Base-by-base conservation (phyloP, 352 stramenopile species). In the Elongisporangium undulatum region DNA sequence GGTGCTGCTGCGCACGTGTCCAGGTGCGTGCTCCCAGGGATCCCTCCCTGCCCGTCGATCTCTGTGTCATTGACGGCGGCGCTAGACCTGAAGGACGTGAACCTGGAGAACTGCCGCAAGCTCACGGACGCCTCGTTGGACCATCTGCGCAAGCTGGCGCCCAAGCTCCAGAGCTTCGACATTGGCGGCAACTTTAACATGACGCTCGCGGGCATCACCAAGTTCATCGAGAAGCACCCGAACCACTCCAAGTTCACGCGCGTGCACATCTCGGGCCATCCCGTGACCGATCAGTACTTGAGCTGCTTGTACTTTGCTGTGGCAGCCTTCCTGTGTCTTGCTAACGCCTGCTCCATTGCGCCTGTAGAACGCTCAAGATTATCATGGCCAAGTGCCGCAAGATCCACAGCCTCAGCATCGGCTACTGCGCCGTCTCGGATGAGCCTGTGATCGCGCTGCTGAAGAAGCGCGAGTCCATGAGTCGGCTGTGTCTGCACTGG, bases 301-400 rank as follows among this genome's bases (percentile, higher is more conserved):
- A 3, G 24, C 17, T 48, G 3, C 48, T 38, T 22, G 2, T 56
- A 10, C 10, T 21, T 2, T 21, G 19, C 22, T 29, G 9, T 58
- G 48, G 29, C 23, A 12, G 16, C 9, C 21, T 7, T 3, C 26
- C 24, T 34, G 29, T 56, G 7, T 45, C 22, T 17, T 17, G 22
- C 23, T 56, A 34, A 26, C 49, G 17, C 7, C 9, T 68, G 1
- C n/a, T 52, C 21, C 16, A 17, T 41, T 49, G 38, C 51, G 51
- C 10, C 12, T 24, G 51, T 53, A 96, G 87, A 69, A 94, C 85
- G 16, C 82, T 96, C 52, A 87, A 86, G 48, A 83, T 72, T 20
- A 94, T 96, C 64, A 94, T 89, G 77, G 77, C 80, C 58, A 96
- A 96, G 62, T 96, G 87, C 70, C 78, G 85, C 26, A 95, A 96